phyloP scores from a whole-genome alignment of 73 alveolate genomes.

The Paramecium sexaurelia region DNA sequence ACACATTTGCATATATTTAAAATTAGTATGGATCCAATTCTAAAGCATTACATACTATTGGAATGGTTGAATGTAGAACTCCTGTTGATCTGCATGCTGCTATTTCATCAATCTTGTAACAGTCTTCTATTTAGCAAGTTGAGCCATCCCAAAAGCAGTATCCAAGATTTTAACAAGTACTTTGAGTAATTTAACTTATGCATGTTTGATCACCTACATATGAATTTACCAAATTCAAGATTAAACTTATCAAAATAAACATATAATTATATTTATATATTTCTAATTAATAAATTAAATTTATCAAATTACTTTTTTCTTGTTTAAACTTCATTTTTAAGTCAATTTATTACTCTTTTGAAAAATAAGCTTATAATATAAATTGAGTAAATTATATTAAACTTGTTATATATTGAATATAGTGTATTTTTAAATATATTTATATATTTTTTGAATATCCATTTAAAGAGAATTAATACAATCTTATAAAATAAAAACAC shows the following conservation, averaged over 20 bases:
- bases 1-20: background rate
- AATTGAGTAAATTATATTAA: no score
- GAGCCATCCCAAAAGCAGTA: constrained; percentile 3
- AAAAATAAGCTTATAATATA: no score
- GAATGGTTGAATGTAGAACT: background rate
- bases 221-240: background rate
- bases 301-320: no score
- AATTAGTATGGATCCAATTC: background rate
- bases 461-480: no score
- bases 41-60: background rate
- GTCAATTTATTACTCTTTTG: no score
- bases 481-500: no score
- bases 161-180: background rate
- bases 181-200: background rate
- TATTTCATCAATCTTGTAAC: constrained; percentile 13
- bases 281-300: no score
- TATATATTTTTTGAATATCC: no score
- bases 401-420: no score
- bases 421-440: no score
- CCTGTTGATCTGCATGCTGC: constrained; percentile 19
- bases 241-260: background rate
- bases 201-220: background rate
- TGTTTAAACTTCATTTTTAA: no score
- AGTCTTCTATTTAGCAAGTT: background rate
- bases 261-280: background rate